These are phyloP conservation scores for Lyophyllum shimeji DNA, from an alignment of 768 basidiomycete species.

Conservation along the genomic window DNA sequence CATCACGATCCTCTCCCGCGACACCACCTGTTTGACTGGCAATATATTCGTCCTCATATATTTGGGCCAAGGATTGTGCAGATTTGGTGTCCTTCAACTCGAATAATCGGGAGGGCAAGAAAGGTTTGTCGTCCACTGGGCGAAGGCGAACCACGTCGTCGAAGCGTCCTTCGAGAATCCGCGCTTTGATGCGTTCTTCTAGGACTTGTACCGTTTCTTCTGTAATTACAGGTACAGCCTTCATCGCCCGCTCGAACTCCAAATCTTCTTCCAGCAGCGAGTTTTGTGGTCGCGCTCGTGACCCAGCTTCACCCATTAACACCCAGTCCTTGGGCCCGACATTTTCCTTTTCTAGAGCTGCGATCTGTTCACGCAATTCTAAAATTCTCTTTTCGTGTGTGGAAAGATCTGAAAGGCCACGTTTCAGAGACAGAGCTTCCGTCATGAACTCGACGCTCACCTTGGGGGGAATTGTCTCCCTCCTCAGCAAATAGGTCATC, in stretches of 20 bases:
- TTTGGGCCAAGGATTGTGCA: constrained; percentile 86
- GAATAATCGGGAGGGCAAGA: constrained; percentile 85
- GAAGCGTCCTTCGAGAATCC: constrained; percentile 82
- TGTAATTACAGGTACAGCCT: constrained; percentile 85
- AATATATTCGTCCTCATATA: constrained; percentile 92
- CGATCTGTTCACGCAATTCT: constrained; percentile 75
- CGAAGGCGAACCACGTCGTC: constrained; percentile 91
- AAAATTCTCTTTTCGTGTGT: constrained; percentile 80
- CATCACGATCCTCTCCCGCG: constrained; percentile 76
- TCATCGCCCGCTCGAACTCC: constrained; percentile 90
- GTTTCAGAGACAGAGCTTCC: constrained; percentile 14
- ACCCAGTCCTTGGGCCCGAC: constrained; percentile 91
- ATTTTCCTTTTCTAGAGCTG: constrained; percentile 81
- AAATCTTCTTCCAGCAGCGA: constrained; percentile 91
- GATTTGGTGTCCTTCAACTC: constrained; percentile 91
- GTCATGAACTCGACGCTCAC: constrained; percentile 13
- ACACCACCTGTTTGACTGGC: constrained; percentile 59
- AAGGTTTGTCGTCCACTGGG: constrained; percentile 78
- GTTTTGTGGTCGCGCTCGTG: constrained; percentile 84
- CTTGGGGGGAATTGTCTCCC: constrained; percentile 41
- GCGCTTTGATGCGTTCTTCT: constrained; percentile 88
- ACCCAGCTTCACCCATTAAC: constrained; percentile 85
- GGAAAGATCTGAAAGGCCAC: constrained; percentile 51
- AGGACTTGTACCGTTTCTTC: constrained; percentile 80
- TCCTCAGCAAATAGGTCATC: constrained; percentile 81